These are phyloP conservation scores for Pelargonium citronellum DNA, from an alignment of 441 rosid species.

Conservation along the genomic window DNA sequence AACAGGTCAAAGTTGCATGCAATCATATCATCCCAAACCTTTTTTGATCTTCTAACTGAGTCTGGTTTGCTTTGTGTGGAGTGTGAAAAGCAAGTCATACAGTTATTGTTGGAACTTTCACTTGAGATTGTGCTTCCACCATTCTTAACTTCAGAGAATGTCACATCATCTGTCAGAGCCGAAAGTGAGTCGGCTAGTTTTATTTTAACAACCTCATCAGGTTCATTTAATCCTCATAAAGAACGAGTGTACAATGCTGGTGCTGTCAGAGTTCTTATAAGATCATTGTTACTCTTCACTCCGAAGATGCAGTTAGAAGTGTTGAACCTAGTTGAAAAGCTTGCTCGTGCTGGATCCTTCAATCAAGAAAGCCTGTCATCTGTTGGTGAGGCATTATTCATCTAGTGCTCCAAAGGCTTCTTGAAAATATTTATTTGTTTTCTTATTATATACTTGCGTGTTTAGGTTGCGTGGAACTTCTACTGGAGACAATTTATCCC, in stretches of 20 bases:
- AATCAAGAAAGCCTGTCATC: conserved; percentile 97
- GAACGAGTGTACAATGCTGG: conserved; percentile 90
- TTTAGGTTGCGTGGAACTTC: conserved; percentile 93
- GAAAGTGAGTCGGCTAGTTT: conserved; percentile 50
- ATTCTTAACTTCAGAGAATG: conserved; percentile 56
- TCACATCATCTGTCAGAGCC: conserved; percentile 34
- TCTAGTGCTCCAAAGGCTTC: conserved; percentile 7
- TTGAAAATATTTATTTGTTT: conserved; percentile 21
- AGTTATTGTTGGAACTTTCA: conserved; percentile 84
- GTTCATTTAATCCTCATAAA: conserved; percentile 68
- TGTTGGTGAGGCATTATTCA: conserved; percentile 57
- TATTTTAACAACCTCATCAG: conserved; percentile 53
- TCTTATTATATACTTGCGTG: conserved; percentile 21
- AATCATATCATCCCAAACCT: conserved; percentile 81
- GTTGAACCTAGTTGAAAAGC: conserved; percentile 71
- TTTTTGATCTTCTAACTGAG: conserved; percentile 86
- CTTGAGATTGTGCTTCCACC: conserved; percentile 96
- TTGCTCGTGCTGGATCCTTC: conserved; percentile 86
- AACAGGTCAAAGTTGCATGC: conserved; percentile 86
- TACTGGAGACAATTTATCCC: conserved; percentile 85
- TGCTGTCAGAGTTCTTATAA: conserved; percentile 81
- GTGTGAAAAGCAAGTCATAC: conserved; percentile 95
- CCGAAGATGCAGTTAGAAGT: conserved; percentile 92
- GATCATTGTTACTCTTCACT: conserved; percentile 86
- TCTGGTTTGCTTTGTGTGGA: conserved; percentile 96